These are phyloP conservation scores for Trichoderma oligosporum DNA, from an alignment of 2,329 filamentous ascomycete genomes.

Conservation along the genomic window DNA sequence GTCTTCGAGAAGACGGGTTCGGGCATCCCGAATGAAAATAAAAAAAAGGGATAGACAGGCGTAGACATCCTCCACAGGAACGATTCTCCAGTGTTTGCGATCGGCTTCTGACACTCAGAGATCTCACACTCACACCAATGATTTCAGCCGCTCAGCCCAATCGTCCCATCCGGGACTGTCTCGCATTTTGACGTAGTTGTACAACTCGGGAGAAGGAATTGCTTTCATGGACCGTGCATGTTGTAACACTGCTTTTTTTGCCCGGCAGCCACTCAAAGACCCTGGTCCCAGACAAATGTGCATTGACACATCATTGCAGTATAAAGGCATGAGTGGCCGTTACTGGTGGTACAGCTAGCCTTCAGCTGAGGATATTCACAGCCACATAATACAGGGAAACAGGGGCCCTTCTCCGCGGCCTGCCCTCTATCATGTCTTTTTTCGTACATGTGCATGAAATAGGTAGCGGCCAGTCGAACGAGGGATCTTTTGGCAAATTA, in stretches of 20 bases:
- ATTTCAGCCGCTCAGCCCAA: background rate
- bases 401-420: background rate
- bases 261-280: background rate
- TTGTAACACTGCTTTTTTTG: background rate
- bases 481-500: background rate
- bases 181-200: background rate
- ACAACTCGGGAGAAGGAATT: background rate
- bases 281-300: background rate
- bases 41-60: no score
- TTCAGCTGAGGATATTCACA: constrained; percentile 8
- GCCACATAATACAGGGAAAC: background rate
- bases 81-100: background rate
- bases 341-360: background rate
- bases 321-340: background rate
- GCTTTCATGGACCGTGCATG: background rate
- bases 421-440: background rate
- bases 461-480: constrained; percentile 6
- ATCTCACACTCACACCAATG: background rate
- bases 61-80: no score
- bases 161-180: background rate
- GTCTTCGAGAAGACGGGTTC: no score
- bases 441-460: constrained; percentile 1
- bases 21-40: no score
- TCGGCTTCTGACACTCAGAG: background rate
- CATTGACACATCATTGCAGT: constrained; percentile 1